Base-by-base conservation (phyloP, 2,329 filamentous ascomycete species). In the Penicillium psychrosexuale region DNA sequence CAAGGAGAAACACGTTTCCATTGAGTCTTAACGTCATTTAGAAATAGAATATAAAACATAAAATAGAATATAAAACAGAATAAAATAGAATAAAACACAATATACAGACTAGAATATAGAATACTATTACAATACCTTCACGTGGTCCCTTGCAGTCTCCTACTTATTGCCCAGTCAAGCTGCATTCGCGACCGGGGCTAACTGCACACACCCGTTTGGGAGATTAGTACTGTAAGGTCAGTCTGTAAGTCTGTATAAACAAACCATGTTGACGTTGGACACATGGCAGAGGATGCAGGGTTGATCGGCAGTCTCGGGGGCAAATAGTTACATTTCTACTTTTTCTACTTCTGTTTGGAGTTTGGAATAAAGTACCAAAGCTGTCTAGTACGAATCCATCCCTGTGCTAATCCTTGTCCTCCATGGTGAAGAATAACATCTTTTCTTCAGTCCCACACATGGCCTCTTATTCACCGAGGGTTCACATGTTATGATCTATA, bases 201-300 rank as follows among this genome's bases (percentile, higher is more conserved):
- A 42, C 37, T 53, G 51, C 44, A 47, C n/a, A 47, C 19, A 48
- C 24, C 51, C 51, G 51, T 40, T 42, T 31, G 28, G 28, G 30
- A 45, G 43, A 44, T 40, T 30, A 36, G 15, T 46, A 48, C 45
- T 17, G 45, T 47, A 39, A 19, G 19, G 19, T 19, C 19, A 19
- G 19, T 19, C 19, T 13, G 8, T 9, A 31, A 19, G 19, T 19
- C 19, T 13, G 8, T 9, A 31, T 9, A 22, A 36, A 15, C 24
- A 3, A 17, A 38, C 28, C 11, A 19, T 28, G 9, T 51, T 48
- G 47, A 57, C 43, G 60, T 59, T 56, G 53, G 48, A 58, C 60
- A 62, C 60, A 62, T 62, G 60, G 60, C 60, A 48, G 22, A 30
- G 38, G 28, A 39, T 39, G 51, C 50, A 53, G 57, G 56, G 52